Evolutionary conservation across 352 stramenopile species (phyloP).

Genomic region (Globisporangium paroecandrum): DNA sequence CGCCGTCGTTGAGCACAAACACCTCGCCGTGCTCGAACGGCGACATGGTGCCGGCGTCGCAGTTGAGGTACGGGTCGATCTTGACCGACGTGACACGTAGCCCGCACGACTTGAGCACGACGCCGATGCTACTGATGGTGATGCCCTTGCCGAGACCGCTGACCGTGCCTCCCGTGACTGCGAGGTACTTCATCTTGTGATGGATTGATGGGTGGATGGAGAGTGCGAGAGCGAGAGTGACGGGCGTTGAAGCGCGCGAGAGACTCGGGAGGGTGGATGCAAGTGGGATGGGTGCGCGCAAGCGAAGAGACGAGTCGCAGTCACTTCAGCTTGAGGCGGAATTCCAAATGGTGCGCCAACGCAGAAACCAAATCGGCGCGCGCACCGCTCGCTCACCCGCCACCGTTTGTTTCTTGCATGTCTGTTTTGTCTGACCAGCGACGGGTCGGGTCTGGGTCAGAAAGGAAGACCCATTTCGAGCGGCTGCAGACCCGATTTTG

Average conservation of each 20-base stretch:
- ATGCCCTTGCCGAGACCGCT: slow-evolving; percentile 99
- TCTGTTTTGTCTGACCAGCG: background rate
- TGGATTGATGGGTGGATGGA: background rate
- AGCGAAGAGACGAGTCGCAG: slow-evolving; percentile 9
- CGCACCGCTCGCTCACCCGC: background rate
- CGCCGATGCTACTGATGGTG: slow-evolving; percentile 97
- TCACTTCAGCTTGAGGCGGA: slow-evolving; percentile 2
- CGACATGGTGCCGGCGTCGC: slow-evolving; percentile 97
- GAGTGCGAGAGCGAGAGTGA: slow-evolving; percentile 5
- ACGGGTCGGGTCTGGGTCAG: background rate
- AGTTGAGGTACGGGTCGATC: slow-evolving; percentile 99
- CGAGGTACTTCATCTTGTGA: slow-evolving; percentile 95
- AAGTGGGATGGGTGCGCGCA: background rate
- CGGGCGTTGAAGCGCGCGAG: slow-evolving; percentile 15
- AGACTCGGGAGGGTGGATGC: slow-evolving; percentile 3
- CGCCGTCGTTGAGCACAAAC: slow-evolving; percentile 98
- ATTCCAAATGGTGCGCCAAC: slow-evolving; percentile 14
- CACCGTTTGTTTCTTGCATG: background rate
- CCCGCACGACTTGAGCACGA: slow-evolving; percentile 95
- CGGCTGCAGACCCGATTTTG: background rate
- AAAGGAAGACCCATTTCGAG: background rate
- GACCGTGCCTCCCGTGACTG: slow-evolving; percentile 97
- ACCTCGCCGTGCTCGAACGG: slow-evolving; percentile 96
- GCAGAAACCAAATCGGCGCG: background rate
- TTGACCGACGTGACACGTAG: slow-evolving; percentile 97